Base-by-base conservation (phyloP, 2,329 filamentous ascomycete species). In the Arachnomyces sp. region DNA sequence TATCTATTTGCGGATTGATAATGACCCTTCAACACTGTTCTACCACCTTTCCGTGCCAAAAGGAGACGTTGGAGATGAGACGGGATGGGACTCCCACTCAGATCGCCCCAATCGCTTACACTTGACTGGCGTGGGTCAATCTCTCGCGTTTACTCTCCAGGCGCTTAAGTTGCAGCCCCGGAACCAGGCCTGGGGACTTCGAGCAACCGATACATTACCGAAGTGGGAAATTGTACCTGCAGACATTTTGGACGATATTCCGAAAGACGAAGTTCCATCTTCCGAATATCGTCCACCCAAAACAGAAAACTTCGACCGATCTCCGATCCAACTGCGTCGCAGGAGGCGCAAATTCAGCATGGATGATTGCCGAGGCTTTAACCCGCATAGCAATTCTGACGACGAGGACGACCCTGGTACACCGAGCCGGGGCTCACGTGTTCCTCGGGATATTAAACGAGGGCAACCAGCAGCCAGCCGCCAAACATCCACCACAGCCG, bases 1-100 rank as follows among this genome's bases (percentile, higher is more conserved):
- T 34, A 61, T 71, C 21, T 72, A 71, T 42, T 57, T 73, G n/a
- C 60, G 55, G 34, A 44, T 69, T 7, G 31, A 53, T 16, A 37
- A 62, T 32, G 46, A 56, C 16, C 50, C 54, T 36, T 50, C 44
- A 15, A 57, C 49, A 3, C 46, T 61, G 8, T 51, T 52, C 40
- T 65, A 63, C 45, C 55, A 52, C 46, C 49, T 63, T 16, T 53
- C 52, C 13, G 52, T 56, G 8, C 58, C 57, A 3, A 45, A 54
- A 21, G 42, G 46, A 21, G 59, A 65, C 44, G 54, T 62, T 21
- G 44, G 47, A 17, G 42, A 42, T 3, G 36, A 43, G 33, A 56
- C 45, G 29, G 49, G 48, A 39, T 53, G 42, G 50, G 42, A 39
- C 4, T 36, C 17, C 8, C 31, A 34, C 28, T 17, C 33, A 12